Conservation (phyloP, 352 stramenopile genomes). For the Phytophthora palmivora region DNA sequence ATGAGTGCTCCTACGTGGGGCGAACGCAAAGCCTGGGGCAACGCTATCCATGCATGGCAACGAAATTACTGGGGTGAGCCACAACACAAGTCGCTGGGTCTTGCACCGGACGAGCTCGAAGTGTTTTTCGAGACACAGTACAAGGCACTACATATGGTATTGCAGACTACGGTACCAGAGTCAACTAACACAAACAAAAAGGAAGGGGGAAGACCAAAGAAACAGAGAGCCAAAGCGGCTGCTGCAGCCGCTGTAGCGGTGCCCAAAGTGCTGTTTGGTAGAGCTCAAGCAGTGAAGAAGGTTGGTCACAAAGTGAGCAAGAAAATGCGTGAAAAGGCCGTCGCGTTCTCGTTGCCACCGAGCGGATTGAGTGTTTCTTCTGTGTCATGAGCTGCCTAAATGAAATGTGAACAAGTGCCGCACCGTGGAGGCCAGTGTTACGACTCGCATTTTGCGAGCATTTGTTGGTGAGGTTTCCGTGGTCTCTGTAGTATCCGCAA, state of each 20-base stretch:
- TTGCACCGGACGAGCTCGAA: constrained; percentile 67
- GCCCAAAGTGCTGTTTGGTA: constrained; percentile 56
- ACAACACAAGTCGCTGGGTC: constrained; percentile 56
- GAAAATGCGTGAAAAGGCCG: constrained; percentile 65
- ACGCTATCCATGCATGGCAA: constrained; percentile 88
- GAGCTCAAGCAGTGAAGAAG: constrained; percentile 68
- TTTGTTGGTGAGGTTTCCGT: too few relatives aligned
- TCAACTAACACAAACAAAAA: constrained; percentile 11
- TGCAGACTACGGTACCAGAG: constrained; percentile 39
- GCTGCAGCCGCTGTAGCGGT: constrained; percentile 35
- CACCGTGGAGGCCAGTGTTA: too few relatives aligned
- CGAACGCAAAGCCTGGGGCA: constrained; percentile 88
- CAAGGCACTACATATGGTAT: constrained; percentile 55
- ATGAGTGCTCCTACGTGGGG: constrained; percentile 76
- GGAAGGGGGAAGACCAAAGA: constrained; percentile 24
- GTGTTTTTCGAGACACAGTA: constrained; percentile 79
- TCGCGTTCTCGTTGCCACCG: constrained; percentile 78
- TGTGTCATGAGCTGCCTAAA: too few relatives aligned
- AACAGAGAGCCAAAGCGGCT: constrained; percentile 20
- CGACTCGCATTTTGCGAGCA: too few relatives aligned
- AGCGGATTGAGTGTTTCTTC: constrained; percentile 72
- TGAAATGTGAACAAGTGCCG: too few relatives aligned
- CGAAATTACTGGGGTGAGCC: constrained; percentile 88
- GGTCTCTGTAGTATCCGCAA: too few relatives aligned
- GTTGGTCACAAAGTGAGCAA: constrained; percentile 69